Percentiles rank a stretch among this genome's conserved stretches.
phyloP scores from a whole-genome alignment of 2,329 filamentous ascomycete genomes.

The Fonsecaea nubica region DNA sequence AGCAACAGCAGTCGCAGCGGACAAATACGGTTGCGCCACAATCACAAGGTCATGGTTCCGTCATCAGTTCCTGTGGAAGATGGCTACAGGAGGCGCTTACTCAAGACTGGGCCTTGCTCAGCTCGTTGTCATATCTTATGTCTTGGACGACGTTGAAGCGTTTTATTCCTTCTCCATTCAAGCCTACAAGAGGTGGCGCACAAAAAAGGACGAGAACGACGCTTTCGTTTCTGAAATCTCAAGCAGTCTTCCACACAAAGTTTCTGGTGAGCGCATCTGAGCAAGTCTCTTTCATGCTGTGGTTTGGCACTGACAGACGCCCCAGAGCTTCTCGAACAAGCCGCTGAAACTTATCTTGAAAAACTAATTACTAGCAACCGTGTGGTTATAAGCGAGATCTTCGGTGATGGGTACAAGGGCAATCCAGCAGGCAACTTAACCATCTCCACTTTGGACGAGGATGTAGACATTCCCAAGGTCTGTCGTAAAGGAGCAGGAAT shows the following conservation, averaged over 20 bases:
- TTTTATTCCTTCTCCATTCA: constrained; percentile 5
- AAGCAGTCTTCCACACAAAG: background rate
- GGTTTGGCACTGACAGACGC: background rate
- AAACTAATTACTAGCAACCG: background rate
- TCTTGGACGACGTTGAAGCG: constrained; percentile 9
- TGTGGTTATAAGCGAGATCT: background rate
- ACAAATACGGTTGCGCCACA: background rate
- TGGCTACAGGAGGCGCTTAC: background rate
- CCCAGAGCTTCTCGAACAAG: background rate
- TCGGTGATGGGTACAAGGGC: background rate
- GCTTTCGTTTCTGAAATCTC: background rate
- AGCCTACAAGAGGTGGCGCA: background rate
- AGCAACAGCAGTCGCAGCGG: background rate
- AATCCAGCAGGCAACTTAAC: background rate
- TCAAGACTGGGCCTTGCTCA: background rate
- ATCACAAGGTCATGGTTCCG: background rate
- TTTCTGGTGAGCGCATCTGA: background rate
- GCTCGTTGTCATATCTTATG: background rate
- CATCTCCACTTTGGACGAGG: background rate
- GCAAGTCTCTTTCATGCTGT: background rate
- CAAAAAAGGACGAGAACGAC: background rate
- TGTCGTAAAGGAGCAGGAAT: background rate
- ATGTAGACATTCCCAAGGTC: background rate
- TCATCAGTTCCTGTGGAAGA: background rate
- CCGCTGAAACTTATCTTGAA: background rate